A percentile compares a stretch with the other conserved stretches of the same genome.
These are phyloP conservation scores for Jacaranda mimosifolia DNA, from an alignment of 257 asterid genomes.

Conservation along the genomic window DNA sequence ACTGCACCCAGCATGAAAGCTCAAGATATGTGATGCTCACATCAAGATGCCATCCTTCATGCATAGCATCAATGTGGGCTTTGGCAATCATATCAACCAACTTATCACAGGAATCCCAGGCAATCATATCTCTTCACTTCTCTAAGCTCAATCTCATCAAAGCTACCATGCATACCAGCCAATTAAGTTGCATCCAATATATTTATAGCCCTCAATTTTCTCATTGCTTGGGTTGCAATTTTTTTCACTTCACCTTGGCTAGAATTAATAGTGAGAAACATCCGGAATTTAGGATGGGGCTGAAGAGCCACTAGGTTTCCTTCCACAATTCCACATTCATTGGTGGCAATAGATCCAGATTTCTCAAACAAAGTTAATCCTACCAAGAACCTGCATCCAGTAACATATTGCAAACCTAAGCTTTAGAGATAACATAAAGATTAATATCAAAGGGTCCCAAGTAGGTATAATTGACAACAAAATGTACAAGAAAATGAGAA, in stretches of 20 bases:
- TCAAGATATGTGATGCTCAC: conserved; percentile 82
- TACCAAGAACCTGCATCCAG: conserved; percentile 84
- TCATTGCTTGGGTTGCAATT: conserved; percentile 99
- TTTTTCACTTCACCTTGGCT: conserved; percentile 88
- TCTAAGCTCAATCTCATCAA: conserved; percentile 65
- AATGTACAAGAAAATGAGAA: conserved; percentile 16
- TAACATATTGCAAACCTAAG: conserved; percentile 29
- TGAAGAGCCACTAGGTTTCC: conserved; percentile 84
- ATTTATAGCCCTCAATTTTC: conserved; percentile 96
- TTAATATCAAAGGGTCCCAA: background rate
- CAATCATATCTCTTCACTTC: conserved; percentile 72
- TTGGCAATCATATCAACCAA: conserved; percentile 82
- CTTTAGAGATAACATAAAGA: conserved; percentile 17
- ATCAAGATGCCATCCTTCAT: conserved; percentile 64
- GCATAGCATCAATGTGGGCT: conserved; percentile 80
- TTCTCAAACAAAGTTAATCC: conserved; percentile 98
- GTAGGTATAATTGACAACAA: background rate
- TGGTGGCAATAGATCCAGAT: conserved; percentile 91
- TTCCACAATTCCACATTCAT: conserved; percentile 91
- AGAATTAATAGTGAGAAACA: conserved; percentile 92
- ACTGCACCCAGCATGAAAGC: conserved; percentile 95
- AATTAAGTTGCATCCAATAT: conserved; percentile 74
- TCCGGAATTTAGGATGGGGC: conserved; percentile 90
- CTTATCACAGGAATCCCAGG: conserved; percentile 77
- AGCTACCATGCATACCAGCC: conserved; percentile 51